Evolutionary conservation across 1,139 yeast species (phyloP), one percentile per base, ranked within the genome.

Genomic region (Blastobotrys capitulatus): DNA sequence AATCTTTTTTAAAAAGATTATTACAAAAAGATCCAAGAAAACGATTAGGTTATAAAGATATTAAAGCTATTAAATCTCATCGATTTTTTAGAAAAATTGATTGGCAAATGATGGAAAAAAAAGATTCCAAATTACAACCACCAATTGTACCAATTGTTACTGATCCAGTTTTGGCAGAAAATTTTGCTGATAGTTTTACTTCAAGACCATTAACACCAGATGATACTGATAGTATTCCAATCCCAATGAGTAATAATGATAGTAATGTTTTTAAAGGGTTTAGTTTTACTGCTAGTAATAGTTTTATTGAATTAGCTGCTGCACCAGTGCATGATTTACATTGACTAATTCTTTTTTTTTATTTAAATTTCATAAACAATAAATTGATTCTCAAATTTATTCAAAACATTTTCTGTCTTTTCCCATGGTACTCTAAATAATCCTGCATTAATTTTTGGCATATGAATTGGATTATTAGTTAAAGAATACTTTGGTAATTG

Each of bases 141-240:
- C 97, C 98, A 0, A 88, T 92, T 44, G 73, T 82, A 31, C 97
- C 97, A 0, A 70, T 85, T 12, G 84, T 90, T 46, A 86, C 96
- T 0, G 86, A 89, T 60, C 90, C 95, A 13, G 80, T 77, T 32
- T 69, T 87, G 56, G 98, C 98, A 0, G 97, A 92, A 65, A 92
- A 92, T 64, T 92, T 92, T 64, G 95, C 92, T 60, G 69, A 76
- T 19, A 95, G 88, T 58, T 92, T 90, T 67, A 90, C 97, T 0
- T 81, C 78, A n/a, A 80, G 89, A 86, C 63, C 66, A 1, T 49
- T 72, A 32, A 61, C 72, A 42, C 66, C 72, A 5, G 64, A 59
- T 7, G 60, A 61, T 13, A 42, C 40, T 36, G 41, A 46, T 44
- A 53, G 56, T 15, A 50, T 58, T 15, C 56, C 58, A 2, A 52